Percentiles rank a stretch among this genome's conserved stretches.
phyloP scores from a whole-genome alignment of 257 asterid genomes.

The Ballota nigra region DNA sequence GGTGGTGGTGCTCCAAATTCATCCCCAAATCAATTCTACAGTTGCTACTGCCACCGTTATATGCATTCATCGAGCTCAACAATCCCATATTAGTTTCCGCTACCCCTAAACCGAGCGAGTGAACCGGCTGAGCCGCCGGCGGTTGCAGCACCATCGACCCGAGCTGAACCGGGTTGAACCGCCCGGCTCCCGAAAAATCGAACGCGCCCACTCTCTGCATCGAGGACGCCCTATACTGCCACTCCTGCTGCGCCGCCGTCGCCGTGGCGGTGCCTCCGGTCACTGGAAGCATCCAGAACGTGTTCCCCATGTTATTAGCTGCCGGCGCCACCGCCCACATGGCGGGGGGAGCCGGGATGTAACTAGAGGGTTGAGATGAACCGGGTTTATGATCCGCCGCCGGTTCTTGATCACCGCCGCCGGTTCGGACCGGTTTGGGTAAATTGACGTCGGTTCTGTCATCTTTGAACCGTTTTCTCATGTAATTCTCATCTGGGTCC shows the following conservation, averaged over 20 bases:
- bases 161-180: conserved; percentile 54
- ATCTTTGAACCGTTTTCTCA: conserved; percentile 49
- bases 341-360: conserved; percentile 56
- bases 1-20: conserved; percentile 58
- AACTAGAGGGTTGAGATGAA: conserved; percentile 34
- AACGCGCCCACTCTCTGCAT: conserved; percentile 55
- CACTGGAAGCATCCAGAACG: conserved; percentile 79
- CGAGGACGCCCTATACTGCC: conserved; percentile 50
- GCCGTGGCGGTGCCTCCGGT: conserved; percentile 28
- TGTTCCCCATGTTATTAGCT: conserved; percentile 48
- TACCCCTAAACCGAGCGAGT: conserved; percentile 51
- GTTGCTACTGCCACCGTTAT: conserved; percentile 20
- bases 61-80: conserved; percentile 54
- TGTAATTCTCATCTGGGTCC: conserved; percentile 50
- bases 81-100: conserved; percentile 64
- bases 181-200: conserved; percentile 49
- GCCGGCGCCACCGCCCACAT: conserved; percentile 81
- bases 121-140: conserved; percentile 22
- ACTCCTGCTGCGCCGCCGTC: conserved; percentile 45
- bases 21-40: conserved; percentile 61
- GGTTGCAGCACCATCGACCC: conserved; percentile 61
- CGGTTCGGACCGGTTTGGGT: conserved; percentile 35
- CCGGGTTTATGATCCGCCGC: conserved; percentile 50
- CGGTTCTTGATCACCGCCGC: conserved; percentile 28
- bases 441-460: conserved; percentile 38